These are phyloP conservation scores for Pseudogymnoascus sp. DNA, from an alignment of 2,329 filamentous ascomycete genomes.

Conservation along the genomic window DNA sequence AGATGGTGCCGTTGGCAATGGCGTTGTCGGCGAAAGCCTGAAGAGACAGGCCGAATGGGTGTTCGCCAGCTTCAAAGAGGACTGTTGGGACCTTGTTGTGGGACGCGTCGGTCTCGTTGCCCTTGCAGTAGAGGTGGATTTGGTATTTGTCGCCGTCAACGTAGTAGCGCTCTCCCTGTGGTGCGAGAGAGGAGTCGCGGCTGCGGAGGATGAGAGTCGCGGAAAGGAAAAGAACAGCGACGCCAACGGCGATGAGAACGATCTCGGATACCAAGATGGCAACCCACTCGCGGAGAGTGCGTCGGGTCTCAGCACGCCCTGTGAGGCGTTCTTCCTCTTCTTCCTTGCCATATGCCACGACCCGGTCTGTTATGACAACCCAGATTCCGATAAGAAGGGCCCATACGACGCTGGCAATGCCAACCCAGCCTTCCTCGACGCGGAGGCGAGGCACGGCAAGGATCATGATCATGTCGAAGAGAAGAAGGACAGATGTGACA, in stretches of 20 bases:
- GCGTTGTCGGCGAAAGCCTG: conserved; percentile 73
- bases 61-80: conserved; percentile 76
- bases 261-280: conserved; percentile 70
- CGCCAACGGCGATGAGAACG: conserved; percentile 59
- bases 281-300: conserved; percentile 76
- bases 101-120: conserved; percentile 54
- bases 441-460: conserved; percentile 66
- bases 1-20: conserved; percentile 71
- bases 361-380: conserved; percentile 69
- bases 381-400: conserved; percentile 72
- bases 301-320: conserved; percentile 76
- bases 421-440: conserved; percentile 83
- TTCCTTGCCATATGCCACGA: conserved; percentile 83
- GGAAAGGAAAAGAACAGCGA: conserved; percentile 68
- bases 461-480: conserved; percentile 73
- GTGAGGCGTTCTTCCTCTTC: conserved; percentile 92
- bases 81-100: conserved; percentile 66
- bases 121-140: conserved; percentile 78
- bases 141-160: conserved; percentile 82
- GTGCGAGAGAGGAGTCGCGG: conserved; percentile 65
- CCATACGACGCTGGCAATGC: conserved; percentile 80
- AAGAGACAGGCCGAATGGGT: conserved; percentile 69
- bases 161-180: conserved; percentile 68
- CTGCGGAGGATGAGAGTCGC: conserved; percentile 72
- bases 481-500: conserved; percentile 57